phyloP scores from a whole-genome alignment of 208 protist genomes.

The Tritrichomonas foetus region DNA sequence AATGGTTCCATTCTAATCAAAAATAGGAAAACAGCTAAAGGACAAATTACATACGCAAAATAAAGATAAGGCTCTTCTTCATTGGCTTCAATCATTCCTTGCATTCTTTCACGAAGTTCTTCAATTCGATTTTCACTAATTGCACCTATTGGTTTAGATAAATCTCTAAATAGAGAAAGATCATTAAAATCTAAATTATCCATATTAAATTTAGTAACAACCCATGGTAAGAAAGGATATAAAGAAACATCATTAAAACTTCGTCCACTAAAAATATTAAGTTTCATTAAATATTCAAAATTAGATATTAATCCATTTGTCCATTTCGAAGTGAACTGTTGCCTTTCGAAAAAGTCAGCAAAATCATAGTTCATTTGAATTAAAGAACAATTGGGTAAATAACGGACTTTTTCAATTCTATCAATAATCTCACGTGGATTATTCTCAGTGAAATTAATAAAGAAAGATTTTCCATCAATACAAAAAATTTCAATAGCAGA shows the following conservation, averaged over 20 bases:
- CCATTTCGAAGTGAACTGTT: neutral
- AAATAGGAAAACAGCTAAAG: conserved; percentile 64
- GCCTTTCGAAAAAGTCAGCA: neutral
- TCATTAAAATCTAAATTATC: neutral
- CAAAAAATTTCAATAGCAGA: conserved; percentile 12
- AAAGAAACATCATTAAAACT: conserved; percentile 34
- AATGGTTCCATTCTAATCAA: conserved; percentile 52
- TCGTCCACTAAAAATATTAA: neutral
- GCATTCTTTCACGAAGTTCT: conserved; percentile 42
- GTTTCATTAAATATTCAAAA: conserved; percentile 2
- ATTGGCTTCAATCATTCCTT: neutral
- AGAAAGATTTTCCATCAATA: neutral
- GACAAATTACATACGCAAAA: conserved; percentile 92
- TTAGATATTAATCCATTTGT: neutral
- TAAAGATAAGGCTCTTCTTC: conserved; percentile 74
- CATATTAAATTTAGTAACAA: conserved; percentile 51
- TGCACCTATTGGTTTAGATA: conserved; percentile 62
- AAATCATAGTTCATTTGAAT: neutral
- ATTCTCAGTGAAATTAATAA: neutral
- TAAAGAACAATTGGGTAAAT: too few species aligned
- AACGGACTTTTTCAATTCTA: neutral
- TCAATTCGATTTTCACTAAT: conserved; percentile 54
- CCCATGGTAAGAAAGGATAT: conserved; percentile 44
- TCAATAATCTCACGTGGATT: neutral
- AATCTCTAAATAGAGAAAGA: conserved; percentile 50